Percentiles rank a stretch among this genome's conserved stretches.
These are phyloP conservation scores for Phaseolus lunatus DNA, from an alignment of 306 rosid genomes.

Conservation along the genomic window DNA sequence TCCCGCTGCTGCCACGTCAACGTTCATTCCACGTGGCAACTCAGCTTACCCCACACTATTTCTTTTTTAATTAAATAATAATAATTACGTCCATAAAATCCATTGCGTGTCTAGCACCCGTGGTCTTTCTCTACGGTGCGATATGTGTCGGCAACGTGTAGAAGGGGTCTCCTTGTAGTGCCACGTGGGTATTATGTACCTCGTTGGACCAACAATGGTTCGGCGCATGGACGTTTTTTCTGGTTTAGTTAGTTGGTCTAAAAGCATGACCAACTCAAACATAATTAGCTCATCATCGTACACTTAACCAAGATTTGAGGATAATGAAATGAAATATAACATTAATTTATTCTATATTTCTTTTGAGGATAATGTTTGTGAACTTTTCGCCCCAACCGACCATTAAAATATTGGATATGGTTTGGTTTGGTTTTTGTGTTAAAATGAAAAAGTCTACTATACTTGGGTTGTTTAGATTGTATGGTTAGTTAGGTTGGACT, in stretches of 20 bases:
- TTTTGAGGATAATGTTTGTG: conserved; percentile 46
- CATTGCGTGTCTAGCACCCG: conserved; percentile 46
- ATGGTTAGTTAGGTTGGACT: conserved; percentile 30
- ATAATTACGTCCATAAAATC: conserved; percentile 39
- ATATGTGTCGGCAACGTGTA: conserved; percentile 36
- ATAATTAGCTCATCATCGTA: neutral
- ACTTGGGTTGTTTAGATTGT: neutral
- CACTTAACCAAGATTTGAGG: conserved; percentile 13
- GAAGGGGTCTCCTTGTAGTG: neutral
- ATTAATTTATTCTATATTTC: neutral
- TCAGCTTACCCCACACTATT: neutral
- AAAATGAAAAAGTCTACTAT: conserved; percentile 6
- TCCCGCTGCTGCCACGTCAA: neutral
- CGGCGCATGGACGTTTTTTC: conserved; percentile 48
- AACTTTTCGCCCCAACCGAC: conserved; percentile 48
- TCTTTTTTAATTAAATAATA: neutral
- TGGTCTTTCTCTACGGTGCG: neutral
- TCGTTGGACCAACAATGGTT: conserved; percentile 34
- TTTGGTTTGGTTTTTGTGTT: neutral
- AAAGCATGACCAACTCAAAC: conserved; percentile 18
- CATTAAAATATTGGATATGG: conserved; percentile 1
- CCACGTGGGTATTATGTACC: conserved; percentile 43
- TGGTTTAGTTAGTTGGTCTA: conserved; percentile 53
- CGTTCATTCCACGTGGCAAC: conserved; percentile 36
- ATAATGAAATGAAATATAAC: conserved; percentile 31